Base-by-base conservation (phyloP, 345 rosid genomes). In the Sisymbrium altissimum region DNA sequence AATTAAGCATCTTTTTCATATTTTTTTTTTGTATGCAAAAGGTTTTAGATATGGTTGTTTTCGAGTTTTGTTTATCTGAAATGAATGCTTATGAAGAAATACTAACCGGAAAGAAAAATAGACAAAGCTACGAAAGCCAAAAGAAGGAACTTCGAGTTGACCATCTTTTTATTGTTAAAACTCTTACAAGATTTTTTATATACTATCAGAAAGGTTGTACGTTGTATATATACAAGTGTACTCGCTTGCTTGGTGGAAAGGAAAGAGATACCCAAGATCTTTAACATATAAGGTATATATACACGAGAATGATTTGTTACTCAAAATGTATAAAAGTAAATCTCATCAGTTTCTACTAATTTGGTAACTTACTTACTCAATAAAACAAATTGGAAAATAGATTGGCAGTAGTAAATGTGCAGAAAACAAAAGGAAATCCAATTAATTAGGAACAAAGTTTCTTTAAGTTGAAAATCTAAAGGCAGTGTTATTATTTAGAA, bases 51-150 rank as follows among this genome's bases (percentile, higher is more conserved):
- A 41, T 41, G 45, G 6, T 1, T 41, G 6, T 41, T 11, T 9
- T 30, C 6, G 33, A 30, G 6, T 30, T 4, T 5, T 30, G 33
- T 1, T 4, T 30, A 3, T 4, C 6, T 30, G 6, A 30, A 30
- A 30, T 5, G 33, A 30, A 30, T 30, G 4, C 1, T 30, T 30
- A 30, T 30, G 33, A 30, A 30, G 33, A 0, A 40, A 12, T 53
- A 43, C 64, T 53, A 33, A 73, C 78, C 66, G 6, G 71, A 54
- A 46, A 73, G 59, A 7, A 64, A 6, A 25, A 73, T 21, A 15
- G 45, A 56, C 49, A 73, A 17, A 64, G 66, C 72, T 33, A 73
- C 4, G 21, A 65, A 56, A 25, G 58, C 78, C 13, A 55, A 65
- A 17, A 65, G 23, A 56, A 65, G 7, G 39, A 73, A 14, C 11